phyloP scores from a whole-genome alignment of 2,329 filamentous ascomycete species.

The Dactylellina parvicollis region DNA sequence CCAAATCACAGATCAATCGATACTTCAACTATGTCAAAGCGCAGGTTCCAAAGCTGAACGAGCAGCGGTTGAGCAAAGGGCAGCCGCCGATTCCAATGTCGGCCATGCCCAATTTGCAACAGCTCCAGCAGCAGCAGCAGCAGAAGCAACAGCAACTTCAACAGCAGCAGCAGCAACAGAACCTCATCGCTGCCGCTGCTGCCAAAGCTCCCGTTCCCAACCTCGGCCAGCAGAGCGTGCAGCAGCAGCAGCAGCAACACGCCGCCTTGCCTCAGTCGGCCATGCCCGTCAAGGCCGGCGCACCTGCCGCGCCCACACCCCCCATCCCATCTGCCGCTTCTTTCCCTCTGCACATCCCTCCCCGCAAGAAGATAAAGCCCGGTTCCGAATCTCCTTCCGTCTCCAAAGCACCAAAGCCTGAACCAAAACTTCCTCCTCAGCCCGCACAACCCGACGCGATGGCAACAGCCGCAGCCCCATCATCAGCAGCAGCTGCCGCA shows the following conservation, averaged over 20 bases:
- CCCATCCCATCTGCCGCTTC: conserved; percentile 27
- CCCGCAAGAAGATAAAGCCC: conserved; percentile 39
- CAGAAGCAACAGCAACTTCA: conserved; percentile 1
- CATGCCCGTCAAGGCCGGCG: conserved; percentile 22
- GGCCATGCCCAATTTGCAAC: conserved; percentile 18
- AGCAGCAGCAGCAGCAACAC: conserved; percentile 12
- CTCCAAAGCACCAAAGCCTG: conserved; percentile 26
- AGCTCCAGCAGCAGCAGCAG: conserved; percentile 15
- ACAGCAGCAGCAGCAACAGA: conserved; percentile 14
- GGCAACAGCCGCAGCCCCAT: neutral
- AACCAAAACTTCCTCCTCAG: conserved; percentile 4
- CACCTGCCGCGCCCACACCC: conserved; percentile 44
- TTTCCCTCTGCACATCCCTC: conserved; percentile 40
- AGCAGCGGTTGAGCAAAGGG: conserved; percentile 28
- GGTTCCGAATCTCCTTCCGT: conserved; percentile 37
- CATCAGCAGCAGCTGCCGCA: neutral
- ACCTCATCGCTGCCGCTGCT: neutral
- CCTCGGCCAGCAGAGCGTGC: conserved; percentile 1
- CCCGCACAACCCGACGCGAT: neutral
- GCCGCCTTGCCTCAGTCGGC: conserved; percentile 2
- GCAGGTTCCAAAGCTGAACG: conserved; percentile 45
- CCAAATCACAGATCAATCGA: conserved; percentile 36
- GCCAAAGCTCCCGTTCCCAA: conserved; percentile 13
- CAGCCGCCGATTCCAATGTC: conserved; percentile 38
- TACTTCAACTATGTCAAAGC: conserved; percentile 52